phyloP scores from a whole-genome alignment of 768 basidiomycete genomes.

The Kockovaella imperatae region DNA sequence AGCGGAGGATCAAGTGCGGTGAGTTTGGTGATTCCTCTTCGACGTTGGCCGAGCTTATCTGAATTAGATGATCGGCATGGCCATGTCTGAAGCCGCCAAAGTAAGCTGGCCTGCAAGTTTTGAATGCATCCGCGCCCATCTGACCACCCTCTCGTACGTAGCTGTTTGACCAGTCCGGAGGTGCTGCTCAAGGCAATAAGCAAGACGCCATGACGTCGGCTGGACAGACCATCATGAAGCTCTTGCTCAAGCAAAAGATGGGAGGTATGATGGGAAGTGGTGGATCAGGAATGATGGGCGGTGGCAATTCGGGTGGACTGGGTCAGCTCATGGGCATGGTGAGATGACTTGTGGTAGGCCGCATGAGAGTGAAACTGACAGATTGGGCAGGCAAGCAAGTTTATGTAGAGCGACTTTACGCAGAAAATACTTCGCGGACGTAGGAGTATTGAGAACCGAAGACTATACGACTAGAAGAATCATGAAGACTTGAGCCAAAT shows the following conservation, averaged over 20 bases:
- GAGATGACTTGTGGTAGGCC: slow-evolving; percentile 33
- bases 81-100: slow-evolving; percentile 62
- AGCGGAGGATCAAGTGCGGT: slow-evolving; percentile 49
- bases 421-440: too few species aligned
- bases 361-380: background rate
- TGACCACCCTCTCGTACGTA: slow-evolving; percentile 48
- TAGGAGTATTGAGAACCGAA: too few species aligned
- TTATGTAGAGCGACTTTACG: too few species aligned
- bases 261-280: slow-evolving; percentile 35
- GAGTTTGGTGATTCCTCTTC: slow-evolving; percentile 41
- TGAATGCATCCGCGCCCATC: background rate
- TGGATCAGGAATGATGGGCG: slow-evolving; percentile 50
- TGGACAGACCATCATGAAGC: slow-evolving; percentile 76
- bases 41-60: background rate
- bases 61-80: slow-evolving; percentile 64
- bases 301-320: slow-evolving; percentile 53
- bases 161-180: slow-evolving; percentile 64
- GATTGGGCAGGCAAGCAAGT: slow-evolving; percentile 12
- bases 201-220: slow-evolving; percentile 80
- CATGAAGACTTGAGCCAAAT: too few species aligned
- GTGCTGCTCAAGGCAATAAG: slow-evolving; percentile 51
- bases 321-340: slow-evolving; percentile 58
- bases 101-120: slow-evolving; percentile 9
- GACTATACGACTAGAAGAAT: too few species aligned
- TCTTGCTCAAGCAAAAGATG: slow-evolving; percentile 53